phyloP scores from a whole-genome alignment of 208 protist genomes.

The Leishmania turanica region DNA sequence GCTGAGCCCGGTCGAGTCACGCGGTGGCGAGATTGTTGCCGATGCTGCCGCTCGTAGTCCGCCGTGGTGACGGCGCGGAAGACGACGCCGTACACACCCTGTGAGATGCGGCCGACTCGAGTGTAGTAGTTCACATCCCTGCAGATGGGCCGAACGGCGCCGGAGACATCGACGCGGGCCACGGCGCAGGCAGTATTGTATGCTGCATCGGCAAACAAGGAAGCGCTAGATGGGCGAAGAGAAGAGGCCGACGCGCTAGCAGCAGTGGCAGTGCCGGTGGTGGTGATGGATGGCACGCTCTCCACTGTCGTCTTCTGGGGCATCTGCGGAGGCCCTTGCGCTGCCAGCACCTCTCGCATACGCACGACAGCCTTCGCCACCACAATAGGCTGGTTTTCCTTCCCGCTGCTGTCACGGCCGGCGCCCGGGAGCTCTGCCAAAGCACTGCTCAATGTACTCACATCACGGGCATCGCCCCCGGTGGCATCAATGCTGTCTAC shows the following conservation, averaged over 20 bases:
- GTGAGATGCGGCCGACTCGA: constrained; percentile 46
- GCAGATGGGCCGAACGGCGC: constrained; percentile 41
- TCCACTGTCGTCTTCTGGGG: neutral
- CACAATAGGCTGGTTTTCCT: neutral
- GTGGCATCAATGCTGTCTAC: neutral
- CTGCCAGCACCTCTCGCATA: constrained; percentile 11
- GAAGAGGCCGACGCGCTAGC: neutral
- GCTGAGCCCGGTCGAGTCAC: constrained; percentile 6
- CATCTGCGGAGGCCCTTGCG: neutral
- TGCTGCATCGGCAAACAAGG: constrained; percentile 24
- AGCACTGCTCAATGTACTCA: neutral
- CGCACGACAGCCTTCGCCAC: constrained; percentile 6
- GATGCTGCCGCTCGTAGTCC: constrained; percentile 11
- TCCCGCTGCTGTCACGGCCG: neutral
- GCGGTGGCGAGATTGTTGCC: neutral
- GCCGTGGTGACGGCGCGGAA: constrained; percentile 42
- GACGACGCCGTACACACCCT: constrained; percentile 89
- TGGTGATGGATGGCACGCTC: neutral
- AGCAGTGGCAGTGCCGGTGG: neutral
- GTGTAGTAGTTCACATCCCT: constrained; percentile 68
- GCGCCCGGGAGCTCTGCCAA: neutral
- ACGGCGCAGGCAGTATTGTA: constrained; percentile 26
- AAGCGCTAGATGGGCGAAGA: neutral
- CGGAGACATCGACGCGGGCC: constrained; percentile 41
- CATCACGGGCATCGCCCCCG: neutral